Evolutionary conservation across 108 stramenopile species (phyloP).

Genomic region (Conticribra guillardii): DNA sequence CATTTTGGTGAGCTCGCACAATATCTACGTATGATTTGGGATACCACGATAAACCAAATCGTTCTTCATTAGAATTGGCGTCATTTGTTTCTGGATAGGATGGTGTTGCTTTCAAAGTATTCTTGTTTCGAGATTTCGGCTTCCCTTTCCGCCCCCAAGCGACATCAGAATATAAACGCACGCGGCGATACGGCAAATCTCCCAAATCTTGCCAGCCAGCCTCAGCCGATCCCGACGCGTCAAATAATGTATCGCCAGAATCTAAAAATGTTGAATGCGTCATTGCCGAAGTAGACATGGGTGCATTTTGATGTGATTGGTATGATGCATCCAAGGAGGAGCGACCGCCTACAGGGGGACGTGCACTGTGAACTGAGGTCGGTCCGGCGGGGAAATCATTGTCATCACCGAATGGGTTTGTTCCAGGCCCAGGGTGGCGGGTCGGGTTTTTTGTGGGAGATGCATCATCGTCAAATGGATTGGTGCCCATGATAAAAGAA

Average conservation of each 20-base stretch:
- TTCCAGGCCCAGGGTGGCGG: too few relatives aligned
- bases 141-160: conserved; percentile 49
- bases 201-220: conserved; percentile 82
- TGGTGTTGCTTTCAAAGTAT: background rate
- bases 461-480: conserved; percentile 11
- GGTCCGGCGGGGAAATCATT: background rate
- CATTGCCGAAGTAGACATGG: conserved; percentile 7
- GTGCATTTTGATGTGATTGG: background rate
- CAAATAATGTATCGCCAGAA: background rate
- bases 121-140: background rate
- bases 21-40: conserved; percentile 41
- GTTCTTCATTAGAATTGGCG: conserved; percentile 28
- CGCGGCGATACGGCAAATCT: conserved; percentile 82
- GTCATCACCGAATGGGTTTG: conserved; percentile 17
- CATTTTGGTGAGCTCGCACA: conserved; percentile 34
- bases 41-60: conserved; percentile 41
- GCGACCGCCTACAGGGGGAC: too few relatives aligned
- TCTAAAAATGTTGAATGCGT: background rate
- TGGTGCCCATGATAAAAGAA: background rate
- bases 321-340: background rate
- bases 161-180: conserved; percentile 70
- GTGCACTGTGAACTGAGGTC: too few relatives aligned
- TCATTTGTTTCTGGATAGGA: background rate
- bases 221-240: conserved; percentile 37
- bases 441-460: background rate